phyloP scores from a whole-genome alignment of 371 early-diverging fungal species.

The Mucor velutinosus region DNA sequence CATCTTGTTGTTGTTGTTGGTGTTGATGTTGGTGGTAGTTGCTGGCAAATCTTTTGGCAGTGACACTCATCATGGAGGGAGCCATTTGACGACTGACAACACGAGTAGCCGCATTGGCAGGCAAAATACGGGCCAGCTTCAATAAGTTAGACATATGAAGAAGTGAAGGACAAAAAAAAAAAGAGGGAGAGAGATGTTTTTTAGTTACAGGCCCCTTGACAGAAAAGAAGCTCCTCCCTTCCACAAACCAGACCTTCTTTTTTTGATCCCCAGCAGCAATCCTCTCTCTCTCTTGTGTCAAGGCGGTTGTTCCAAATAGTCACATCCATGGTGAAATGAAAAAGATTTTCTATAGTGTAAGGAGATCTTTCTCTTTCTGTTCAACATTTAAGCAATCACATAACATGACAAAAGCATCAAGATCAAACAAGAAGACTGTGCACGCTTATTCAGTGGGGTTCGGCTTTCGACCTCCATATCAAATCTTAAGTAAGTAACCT shows the following conservation, averaged over 20 bases:
- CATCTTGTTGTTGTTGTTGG: conserved; percentile 20
- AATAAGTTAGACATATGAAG: conserved; percentile 15
- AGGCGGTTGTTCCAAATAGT: neutral
- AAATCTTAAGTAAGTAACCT: conserved; percentile 69
- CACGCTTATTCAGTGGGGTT: conserved; percentile 74
- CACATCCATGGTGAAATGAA: neutral
- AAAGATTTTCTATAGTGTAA: neutral
- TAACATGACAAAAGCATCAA: neutral
- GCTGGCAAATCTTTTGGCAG: conserved; percentile 6
- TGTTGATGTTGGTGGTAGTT: conserved; percentile 3
- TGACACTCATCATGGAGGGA: neutral
- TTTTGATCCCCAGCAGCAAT: conserved; percentile 2
- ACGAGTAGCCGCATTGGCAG: neutral
- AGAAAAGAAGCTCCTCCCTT: conserved; percentile 6
- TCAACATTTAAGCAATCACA: neutral
- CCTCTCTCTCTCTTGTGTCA: neutral
- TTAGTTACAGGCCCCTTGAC: conserved; percentile 27
- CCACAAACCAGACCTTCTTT: neutral
- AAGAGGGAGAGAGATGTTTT: conserved; percentile 6
- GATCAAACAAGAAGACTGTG: conserved; percentile 74
- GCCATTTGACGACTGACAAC: neutral
- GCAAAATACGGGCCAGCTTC: conserved; percentile 15
- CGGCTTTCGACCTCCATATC: conserved; percentile 90
- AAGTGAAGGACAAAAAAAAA: neutral
- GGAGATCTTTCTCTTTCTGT: neutral